These are phyloP conservation scores for Trichoderma reesei DNA, from an alignment of 495 filamentous ascomycete genomes.

Conservation along the genomic window DNA sequence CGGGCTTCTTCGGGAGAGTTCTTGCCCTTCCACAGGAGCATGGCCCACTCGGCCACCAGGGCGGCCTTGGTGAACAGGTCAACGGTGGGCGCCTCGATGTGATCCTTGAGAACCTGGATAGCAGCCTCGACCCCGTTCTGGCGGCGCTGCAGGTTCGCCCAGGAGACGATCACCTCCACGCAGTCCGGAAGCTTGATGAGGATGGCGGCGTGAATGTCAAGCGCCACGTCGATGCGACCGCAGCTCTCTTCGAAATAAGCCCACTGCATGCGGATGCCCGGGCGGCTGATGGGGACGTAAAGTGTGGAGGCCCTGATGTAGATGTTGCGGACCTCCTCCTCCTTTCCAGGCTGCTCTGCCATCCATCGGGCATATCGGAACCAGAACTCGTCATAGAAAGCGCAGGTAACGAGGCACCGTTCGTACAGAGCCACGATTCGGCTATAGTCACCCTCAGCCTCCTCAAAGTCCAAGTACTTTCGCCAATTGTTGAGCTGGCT, in stretches of 20 bases:
- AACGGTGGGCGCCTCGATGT: conserved; percentile 61
- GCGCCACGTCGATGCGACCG: conserved; percentile 64
- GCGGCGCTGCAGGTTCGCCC: conserved; percentile 81
- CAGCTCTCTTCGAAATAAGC: conserved; percentile 88
- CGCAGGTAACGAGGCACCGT: conserved; percentile 82
- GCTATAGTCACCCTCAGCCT: conserved; percentile 66
- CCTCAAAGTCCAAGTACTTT: conserved; percentile 96
- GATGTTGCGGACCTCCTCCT: conserved; percentile 87
- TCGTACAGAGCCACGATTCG: conserved; percentile 83
- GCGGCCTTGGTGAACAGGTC: conserved; percentile 78
- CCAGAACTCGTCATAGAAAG: conserved; percentile 97
- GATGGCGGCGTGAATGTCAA: conserved; percentile 75
- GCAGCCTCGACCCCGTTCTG: conserved; percentile 79
- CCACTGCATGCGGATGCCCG: conserved; percentile 76
- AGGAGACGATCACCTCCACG: conserved; percentile 77
- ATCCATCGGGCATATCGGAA: conserved; percentile 97
- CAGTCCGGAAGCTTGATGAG: conserved; percentile 57
- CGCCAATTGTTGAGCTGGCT: conserved; percentile 84
- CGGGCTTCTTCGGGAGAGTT: conserved; percentile 78
- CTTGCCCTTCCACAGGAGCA: conserved; percentile 82
- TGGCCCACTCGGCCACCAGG: conserved; percentile 83
- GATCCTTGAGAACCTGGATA: conserved; percentile 71
- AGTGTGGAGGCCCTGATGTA: conserved; percentile 79
- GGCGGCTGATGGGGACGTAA: conserved; percentile 75
- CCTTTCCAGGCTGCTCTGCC: conserved; percentile 66